Evolutionary conservation across 345 rosid species (phyloP), one percentile per base, ranked within the genome.

Genomic region (Heritiera littoralis): DNA sequence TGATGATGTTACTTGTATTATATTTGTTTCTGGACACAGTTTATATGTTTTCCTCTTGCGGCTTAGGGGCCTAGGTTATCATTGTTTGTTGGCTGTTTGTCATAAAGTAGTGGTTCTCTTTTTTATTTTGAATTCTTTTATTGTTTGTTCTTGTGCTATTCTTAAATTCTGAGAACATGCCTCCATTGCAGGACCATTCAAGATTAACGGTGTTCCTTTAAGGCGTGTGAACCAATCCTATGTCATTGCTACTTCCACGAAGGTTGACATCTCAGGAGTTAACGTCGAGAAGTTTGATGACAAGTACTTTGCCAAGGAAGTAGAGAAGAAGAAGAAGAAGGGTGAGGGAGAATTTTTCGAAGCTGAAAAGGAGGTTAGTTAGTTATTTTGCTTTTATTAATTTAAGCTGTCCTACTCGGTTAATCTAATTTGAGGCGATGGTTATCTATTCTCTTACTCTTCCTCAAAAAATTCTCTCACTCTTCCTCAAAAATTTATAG

Each of bases 261-360:
- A 91, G 91, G 86, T 93, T 64, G 92, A 89, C 86, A 79, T 92
- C 35, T 83, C 92, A 59, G 90, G 88, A 14, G 87, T 88, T 14
- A 85, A 81, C 48, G 71, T 79, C 14, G 90, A 89, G 28, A 92
- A 88, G 72, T 86, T 90, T n/a, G 90, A 87, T 78, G 94, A 90
- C 80, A 82, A 89, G 78, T 89, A 88, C 75, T 90, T 90, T 35
- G 86, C 83, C 48, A 95, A 94, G 91, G 86, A 89, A 76, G 87
- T 79, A 0, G 94, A 88, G 79, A 91, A 92, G 90, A 95, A 93
- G 87, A 89, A 84, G 69, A 88, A 89, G 88, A 92, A 95, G 81
- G 83, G 86, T 3, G 96, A 92, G 77, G 92, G 90, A 18, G 92
- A 92, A 84, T 93, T 95, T 85, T 90, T 95, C 17, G 96, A 93